phyloP scores from a whole-genome alignment of 345 rosid species.

The Brassica cretica region DNA sequence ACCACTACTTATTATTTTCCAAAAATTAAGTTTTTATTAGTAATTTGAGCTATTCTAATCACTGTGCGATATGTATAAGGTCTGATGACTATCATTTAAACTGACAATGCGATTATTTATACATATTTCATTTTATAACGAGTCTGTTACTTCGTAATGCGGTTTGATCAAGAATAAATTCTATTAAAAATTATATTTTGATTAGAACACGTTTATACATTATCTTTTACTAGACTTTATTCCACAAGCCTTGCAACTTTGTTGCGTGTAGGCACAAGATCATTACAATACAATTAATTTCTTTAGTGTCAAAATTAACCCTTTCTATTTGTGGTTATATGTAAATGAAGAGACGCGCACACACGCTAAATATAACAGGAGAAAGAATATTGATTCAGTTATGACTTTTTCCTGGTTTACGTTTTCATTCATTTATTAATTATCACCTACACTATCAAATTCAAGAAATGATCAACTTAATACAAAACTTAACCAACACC shows the following conservation, averaged over 20 bases:
- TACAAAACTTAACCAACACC: background rate
- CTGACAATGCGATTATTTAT: background rate
- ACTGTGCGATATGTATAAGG: background rate
- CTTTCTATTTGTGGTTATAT: constrained; percentile 4
- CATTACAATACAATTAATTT: background rate
- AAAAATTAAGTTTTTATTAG: background rate
- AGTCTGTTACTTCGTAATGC: background rate
- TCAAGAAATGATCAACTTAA: constrained; percentile 5
- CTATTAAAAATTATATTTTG: background rate
- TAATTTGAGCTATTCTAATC: background rate
- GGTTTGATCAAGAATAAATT: background rate
- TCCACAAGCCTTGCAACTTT: background rate
- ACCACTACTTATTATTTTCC: background rate
- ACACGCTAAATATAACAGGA: constrained; percentile 1
- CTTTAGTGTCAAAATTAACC: background rate
- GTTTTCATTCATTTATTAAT: constrained; percentile 8
- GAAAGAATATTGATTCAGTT: background rate
- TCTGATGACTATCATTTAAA: background rate
- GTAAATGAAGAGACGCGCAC: constrained; percentile 5
- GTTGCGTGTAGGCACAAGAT: background rate
- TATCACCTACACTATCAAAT: background rate
- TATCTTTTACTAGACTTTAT: background rate
- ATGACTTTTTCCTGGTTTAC: constrained; percentile 28
- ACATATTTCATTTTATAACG: background rate
- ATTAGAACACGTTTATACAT: background rate